Evolutionary conservation across 176 grass and related monocot genomes (phyloP).

Genomic region (Oryza glaberrima): DNA sequence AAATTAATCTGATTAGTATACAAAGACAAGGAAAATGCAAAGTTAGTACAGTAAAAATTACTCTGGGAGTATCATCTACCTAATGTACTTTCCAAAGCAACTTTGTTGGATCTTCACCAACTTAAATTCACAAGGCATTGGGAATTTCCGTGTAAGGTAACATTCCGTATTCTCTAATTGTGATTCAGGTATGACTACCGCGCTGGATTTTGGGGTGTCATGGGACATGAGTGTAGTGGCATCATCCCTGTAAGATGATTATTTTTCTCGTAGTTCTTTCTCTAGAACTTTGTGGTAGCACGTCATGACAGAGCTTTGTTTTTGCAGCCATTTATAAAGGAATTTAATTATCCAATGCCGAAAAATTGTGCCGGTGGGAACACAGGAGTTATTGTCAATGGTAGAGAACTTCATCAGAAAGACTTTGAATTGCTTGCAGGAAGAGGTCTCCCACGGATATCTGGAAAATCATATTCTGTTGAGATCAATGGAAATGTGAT

Average conservation of each 20-base stretch:
- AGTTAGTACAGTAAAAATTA: background rate
- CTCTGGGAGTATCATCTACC: background rate
- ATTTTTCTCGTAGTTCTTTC: background rate
- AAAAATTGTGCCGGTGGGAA: constrained; percentile 67
- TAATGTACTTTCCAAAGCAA: background rate
- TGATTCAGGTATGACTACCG: constrained; percentile 79
- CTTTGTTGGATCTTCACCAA: background rate
- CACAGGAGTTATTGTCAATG: constrained; percentile 76
- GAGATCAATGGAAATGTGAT: constrained; percentile 80
- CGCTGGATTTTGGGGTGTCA: constrained; percentile 98
- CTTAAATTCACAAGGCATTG: constrained; percentile 4
- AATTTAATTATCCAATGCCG: constrained; percentile 73
- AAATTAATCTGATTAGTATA: background rate
- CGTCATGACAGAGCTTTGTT: background rate
- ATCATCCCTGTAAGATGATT: constrained; percentile 84
- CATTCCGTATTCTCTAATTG: constrained; percentile 2
- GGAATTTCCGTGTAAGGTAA: constrained; percentile 27
- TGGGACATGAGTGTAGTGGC: constrained; percentile 76
- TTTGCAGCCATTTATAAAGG: constrained; percentile 86
- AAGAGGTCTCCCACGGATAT: constrained; percentile 65
- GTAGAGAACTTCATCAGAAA: constrained; percentile 91
- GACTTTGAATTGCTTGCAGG: constrained; percentile 80
- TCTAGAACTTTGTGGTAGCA: background rate
- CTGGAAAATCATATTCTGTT: constrained; percentile 66
- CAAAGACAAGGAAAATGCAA: background rate